A percentile compares a stretch with the other conserved stretches of the same genome.
Conservation (phyloP, 163 green algal genomes). For the Volvox carteri region DNA sequence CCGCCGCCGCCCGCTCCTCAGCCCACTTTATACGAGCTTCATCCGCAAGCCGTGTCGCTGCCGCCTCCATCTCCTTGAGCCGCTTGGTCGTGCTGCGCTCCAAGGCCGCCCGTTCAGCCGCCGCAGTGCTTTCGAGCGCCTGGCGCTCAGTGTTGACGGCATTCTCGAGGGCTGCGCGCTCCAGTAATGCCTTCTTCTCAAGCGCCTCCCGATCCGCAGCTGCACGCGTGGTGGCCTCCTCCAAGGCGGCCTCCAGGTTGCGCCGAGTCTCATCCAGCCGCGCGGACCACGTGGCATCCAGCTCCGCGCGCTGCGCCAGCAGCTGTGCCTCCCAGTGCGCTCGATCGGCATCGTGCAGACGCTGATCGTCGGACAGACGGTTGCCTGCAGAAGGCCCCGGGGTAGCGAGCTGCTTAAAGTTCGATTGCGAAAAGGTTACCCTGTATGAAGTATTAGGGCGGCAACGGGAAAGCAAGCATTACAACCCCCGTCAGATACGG, state of each 20-base stretch:
- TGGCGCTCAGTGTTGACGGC: neutral
- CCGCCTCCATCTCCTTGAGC: constrained; percentile 39
- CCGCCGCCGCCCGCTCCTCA: constrained; percentile 27
- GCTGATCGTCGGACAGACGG: constrained; percentile 51
- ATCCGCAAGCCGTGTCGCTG: neutral
- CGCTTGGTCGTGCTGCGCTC: constrained; percentile 8
- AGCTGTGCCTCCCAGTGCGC: constrained; percentile 55
- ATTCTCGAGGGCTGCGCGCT: constrained; percentile 8
- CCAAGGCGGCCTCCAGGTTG: constrained; percentile 40
- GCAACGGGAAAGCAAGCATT: too few relatives aligned
- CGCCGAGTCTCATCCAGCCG: constrained; percentile 44
- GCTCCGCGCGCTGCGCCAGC: constrained; percentile 36
- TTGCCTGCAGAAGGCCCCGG: neutral
- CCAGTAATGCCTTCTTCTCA: neutral
- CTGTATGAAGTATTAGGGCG: too few relatives aligned
- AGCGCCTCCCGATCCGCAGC: constrained; percentile 30
- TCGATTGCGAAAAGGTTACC: too few relatives aligned
- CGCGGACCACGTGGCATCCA: constrained; percentile 25
- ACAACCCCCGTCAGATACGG: too few relatives aligned
- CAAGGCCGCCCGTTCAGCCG: neutral
- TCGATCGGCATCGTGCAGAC: constrained; percentile 37
- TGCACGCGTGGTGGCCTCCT: constrained; percentile 21
- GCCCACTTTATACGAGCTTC: constrained; percentile 48
- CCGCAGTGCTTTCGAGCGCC: constrained; percentile 11
- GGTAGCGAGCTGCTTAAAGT: too few relatives aligned